Evolutionary conservation across 2,329 filamentous ascomycete species (phyloP), one percentile per base, ranked within the genome.

Genomic region (Diaporthe sp.): DNA sequence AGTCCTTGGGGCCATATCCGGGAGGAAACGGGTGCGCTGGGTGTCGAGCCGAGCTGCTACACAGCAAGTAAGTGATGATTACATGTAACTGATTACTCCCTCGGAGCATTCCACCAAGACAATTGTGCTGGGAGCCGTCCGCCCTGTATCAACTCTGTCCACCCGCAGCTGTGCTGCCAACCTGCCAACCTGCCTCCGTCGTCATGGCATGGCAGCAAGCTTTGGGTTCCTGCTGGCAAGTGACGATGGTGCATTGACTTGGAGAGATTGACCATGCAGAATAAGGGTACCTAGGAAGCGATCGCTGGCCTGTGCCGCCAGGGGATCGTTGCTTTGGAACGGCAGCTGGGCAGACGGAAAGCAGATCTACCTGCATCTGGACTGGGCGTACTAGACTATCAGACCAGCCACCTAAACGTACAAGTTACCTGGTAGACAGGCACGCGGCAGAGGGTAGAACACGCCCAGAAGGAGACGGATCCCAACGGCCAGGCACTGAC

Each of bases 181-280:
- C n/a, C 19, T 37, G n/a, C 47, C 47, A 37, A 39, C 63, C 10
- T 19, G 30, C 63, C 47, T 27, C 27, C 63, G n/a, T 39, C 63
- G 44, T 68, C 63, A 68, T 53, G 22, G 4, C 32, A 39, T n/a
- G n/a, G 32, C 63, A 68, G 47, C 44, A 53, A 39, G 63, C 63
- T 68, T 35, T 30, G 9, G 30, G 13, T 53, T 53, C 47, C 19
- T 53, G 63, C 47, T 68, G 44, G 44, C 47, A 53, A 68, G 63
- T 68, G 63, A 68, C 63, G 63, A 68, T 32, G 4, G 63, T 53
- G 63, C 63, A 68, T 68, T 68, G 63, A 68, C 63, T 51, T 47
- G 30, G 47, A 68, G 63, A 68, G 47, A 68, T 68, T 68, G 63
- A 53, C 63, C 63, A 53, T 68, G 63, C 47, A 39, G 39, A 68